Evolutionary conservation across 1,284 basidiomycete genomes (phyloP).

Genomic region (Papiliotrema flavescens): DNA sequence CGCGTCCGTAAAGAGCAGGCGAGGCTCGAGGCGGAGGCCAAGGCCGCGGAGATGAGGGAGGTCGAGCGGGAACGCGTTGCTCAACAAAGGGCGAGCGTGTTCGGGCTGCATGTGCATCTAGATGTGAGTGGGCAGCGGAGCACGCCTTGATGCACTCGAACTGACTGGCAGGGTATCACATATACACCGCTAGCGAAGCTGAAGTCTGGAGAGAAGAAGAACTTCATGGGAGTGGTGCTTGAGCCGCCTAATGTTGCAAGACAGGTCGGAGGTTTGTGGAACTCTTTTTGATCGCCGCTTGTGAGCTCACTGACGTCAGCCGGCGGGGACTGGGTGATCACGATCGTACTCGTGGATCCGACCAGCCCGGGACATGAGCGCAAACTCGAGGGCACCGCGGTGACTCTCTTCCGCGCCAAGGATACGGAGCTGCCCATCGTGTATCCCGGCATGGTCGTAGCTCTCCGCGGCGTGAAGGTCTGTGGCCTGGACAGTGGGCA

Average conservation of each 20-base stretch:
- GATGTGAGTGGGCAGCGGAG: background rate
- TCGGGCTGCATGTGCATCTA: background rate
- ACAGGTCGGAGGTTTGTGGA: background rate
- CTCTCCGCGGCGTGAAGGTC: conserved; percentile 24
- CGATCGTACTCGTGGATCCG: conserved; percentile 29
- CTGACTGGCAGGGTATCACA: background rate
- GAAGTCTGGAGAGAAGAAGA: background rate
- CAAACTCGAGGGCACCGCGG: conserved; percentile 23
- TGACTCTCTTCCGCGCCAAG: conserved; percentile 26
- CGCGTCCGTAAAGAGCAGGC: no score
- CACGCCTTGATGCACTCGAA: no score
- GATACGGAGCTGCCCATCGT: conserved; percentile 12
- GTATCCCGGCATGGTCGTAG: conserved; percentile 13
- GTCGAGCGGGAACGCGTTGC: background rate
- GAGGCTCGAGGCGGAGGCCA: no score
- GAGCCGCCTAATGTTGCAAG: background rate
- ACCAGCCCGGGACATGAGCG: conserved; percentile 7
- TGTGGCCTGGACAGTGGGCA: background rate
- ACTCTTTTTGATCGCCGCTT: background rate
- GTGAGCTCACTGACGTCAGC: background rate
- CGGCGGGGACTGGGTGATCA: conserved; percentile 17
- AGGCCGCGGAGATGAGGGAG: no score
- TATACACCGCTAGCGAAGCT: background rate
- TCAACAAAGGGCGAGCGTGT: background rate
- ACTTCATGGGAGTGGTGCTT: background rate